Conservation (phyloP, 441 rosid genomes). For the Erodium chrysanthum region DNA sequence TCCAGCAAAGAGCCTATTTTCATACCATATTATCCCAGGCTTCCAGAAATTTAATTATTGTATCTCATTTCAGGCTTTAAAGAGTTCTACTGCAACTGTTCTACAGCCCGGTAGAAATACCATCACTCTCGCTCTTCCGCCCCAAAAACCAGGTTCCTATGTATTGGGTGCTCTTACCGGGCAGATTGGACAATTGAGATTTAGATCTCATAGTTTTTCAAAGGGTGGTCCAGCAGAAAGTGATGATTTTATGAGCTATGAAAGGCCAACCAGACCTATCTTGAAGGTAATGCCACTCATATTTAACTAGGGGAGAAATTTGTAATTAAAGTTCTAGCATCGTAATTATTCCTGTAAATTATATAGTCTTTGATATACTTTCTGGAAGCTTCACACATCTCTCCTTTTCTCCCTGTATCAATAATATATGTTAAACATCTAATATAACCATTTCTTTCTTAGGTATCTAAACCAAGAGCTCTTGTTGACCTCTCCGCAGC, state of each 20-base stretch:
- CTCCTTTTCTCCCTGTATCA: neutral
- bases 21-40: conserved; percentile 4
- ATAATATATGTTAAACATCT: conserved; percentile 20
- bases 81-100: conserved; percentile 57
- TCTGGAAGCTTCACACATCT: neutral
- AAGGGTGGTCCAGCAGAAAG: conserved; percentile 91
- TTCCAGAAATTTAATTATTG: conserved; percentile 15
- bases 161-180: conserved; percentile 94
- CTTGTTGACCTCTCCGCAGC: conserved; percentile 91
- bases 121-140: conserved; percentile 65
- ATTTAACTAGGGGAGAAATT: conserved; percentile 13
- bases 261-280: conserved; percentile 88
- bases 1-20: neutral
- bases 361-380: neutral
- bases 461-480: conserved; percentile 90
- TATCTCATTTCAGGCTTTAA: conserved; percentile 57
- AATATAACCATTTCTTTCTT: conserved; percentile 21
- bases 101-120: conserved; percentile 68
- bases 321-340: neutral
- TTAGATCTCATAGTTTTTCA: conserved; percentile 94
- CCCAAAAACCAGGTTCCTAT: conserved; percentile 91
- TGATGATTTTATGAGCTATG: conserved; percentile 97
- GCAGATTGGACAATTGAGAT: conserved; percentile 82
- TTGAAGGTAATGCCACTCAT: conserved; percentile 51
- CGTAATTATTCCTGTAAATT: neutral